phyloP scores from a whole-genome alignment of 257 asterid genomes.

The Solanum acaule region DNA sequence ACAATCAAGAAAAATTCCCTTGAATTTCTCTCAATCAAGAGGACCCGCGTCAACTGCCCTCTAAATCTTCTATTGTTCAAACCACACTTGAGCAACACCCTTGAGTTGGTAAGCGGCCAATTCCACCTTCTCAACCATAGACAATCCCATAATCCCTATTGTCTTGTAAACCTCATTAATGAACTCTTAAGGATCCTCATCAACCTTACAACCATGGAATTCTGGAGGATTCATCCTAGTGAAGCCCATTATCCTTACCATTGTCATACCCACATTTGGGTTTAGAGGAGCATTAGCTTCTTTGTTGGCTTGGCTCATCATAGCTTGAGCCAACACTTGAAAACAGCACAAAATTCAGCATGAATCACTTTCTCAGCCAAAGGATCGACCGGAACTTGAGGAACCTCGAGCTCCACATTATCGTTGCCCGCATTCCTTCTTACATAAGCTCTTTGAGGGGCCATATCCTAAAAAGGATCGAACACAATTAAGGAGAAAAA shows the following conservation, averaged over 20 bases:
- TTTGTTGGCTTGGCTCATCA: background rate
- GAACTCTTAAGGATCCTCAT: background rate
- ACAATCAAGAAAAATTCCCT: background rate
- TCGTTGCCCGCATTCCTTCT: background rate
- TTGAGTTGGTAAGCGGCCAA: background rate
- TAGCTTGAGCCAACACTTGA: background rate
- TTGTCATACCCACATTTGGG: background rate
- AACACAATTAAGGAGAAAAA: background rate
- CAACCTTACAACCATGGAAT: too few species aligned
- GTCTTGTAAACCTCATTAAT: background rate
- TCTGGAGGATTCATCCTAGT: background rate
- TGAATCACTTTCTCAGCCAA: background rate
- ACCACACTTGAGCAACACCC: background rate
- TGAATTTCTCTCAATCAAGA: background rate
- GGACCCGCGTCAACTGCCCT: background rate
- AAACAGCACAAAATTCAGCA: background rate
- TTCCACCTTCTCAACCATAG: background rate
- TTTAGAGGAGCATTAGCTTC: background rate
- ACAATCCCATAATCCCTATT: background rate
- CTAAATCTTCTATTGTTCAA: background rate
- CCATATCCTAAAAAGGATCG: background rate
- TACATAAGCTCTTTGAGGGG: background rate
- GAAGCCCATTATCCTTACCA: background rate
- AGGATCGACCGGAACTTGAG: background rate
- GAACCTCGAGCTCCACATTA: background rate